A percentile compares a stretch with the other conserved stretches of the same genome.
phyloP scores from a whole-genome alignment of 116 monocot genomes.

The Zostera marina region DNA sequence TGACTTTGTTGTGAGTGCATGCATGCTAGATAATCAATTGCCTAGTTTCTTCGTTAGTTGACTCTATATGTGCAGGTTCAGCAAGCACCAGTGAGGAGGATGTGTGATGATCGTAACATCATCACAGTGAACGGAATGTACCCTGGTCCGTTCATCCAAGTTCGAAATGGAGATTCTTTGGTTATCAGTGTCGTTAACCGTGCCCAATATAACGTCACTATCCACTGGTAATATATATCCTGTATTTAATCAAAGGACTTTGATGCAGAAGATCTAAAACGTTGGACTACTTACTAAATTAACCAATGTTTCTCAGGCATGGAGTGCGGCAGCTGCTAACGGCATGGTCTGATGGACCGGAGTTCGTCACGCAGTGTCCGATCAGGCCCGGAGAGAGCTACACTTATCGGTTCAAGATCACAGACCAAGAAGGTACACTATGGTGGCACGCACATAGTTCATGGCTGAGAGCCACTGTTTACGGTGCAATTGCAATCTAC shows the following conservation, averaged over 20 bases:
- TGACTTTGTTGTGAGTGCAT: too few relatives aligned
- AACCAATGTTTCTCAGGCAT: too few relatives aligned
- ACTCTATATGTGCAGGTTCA: too few relatives aligned
- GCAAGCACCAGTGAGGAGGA: conserved; percentile 67
- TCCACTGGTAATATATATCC: conserved; percentile 21
- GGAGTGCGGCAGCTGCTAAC: conserved; percentile 46
- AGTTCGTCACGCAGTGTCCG: conserved; percentile 30
- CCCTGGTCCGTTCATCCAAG: conserved; percentile 60
- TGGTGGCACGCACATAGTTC: conserved; percentile 23
- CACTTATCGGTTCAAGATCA: conserved; percentile 43
- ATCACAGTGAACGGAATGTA: conserved; percentile 60
- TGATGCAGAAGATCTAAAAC: too few relatives aligned
- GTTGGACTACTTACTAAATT: too few relatives aligned
- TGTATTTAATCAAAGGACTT: too few relatives aligned
- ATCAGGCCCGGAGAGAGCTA: conserved; percentile 39
- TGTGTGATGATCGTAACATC: conserved; percentile 51
- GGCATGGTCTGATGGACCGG: conserved; percentile 55
- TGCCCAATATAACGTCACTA: conserved; percentile 17
- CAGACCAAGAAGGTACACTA: conserved; percentile 15
- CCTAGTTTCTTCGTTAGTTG: too few relatives aligned
- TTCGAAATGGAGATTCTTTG: conserved; percentile 48
- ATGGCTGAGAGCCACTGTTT: conserved; percentile 19
- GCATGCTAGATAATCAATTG: too few relatives aligned
- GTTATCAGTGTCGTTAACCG: conserved; percentile 47
- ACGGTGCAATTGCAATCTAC: conserved; percentile 25